Conservation (phyloP, 2,329 filamentous ascomycete genomes). For the Neopestalotiopsis sp. region DNA sequence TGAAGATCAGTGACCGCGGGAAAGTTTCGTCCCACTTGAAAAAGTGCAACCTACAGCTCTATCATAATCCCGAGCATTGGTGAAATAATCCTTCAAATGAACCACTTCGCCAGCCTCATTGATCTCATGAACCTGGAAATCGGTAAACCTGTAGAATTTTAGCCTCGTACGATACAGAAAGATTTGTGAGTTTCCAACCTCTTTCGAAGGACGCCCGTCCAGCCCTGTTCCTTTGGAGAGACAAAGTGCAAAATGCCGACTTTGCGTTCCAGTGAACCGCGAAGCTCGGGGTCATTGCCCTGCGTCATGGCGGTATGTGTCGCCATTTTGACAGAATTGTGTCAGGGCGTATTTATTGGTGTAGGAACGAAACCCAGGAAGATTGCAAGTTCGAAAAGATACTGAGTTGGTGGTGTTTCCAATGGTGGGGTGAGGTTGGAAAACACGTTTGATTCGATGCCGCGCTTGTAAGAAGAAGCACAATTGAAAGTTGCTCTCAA, state of each 20-base stretch:
- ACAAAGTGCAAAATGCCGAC: slow-evolving; percentile 49
- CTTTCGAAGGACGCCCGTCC: slow-evolving; percentile 49
- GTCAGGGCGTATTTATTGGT: not conserved
- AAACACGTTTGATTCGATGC: not conserved
- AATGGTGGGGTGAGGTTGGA: not conserved
- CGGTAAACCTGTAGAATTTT: slow-evolving; percentile 70
- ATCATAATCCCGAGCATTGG: slow-evolving; percentile 30
- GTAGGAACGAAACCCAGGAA: not conserved
- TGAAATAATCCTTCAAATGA: slow-evolving; percentile 64
- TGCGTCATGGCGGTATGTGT: slow-evolving; percentile 41
- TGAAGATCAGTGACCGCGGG: slow-evolving; percentile 8
- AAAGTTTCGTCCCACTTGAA: not conserved
- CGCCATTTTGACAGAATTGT: slow-evolving; percentile 29
- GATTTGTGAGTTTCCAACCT: slow-evolving; percentile 37
- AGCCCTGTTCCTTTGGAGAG: slow-evolving; percentile 43
- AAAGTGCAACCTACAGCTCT: slow-evolving; percentile 1
- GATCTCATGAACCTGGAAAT: slow-evolving; percentile 93
- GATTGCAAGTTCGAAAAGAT: not conserved
- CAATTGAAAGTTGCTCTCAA: not conserved
- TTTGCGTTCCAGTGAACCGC: slow-evolving; percentile 34
- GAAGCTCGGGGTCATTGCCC: slow-evolving; percentile 36
- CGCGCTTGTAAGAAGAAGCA: not conserved
- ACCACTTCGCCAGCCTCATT: slow-evolving; percentile 75
- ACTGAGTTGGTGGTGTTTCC: not conserved
- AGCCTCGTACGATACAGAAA: not conserved